Percentiles rank a stretch among this genome's conserved stretches.
Conservation (phyloP, 164 flowering plant genomes). For the Magnolia changhungtana region DNA sequence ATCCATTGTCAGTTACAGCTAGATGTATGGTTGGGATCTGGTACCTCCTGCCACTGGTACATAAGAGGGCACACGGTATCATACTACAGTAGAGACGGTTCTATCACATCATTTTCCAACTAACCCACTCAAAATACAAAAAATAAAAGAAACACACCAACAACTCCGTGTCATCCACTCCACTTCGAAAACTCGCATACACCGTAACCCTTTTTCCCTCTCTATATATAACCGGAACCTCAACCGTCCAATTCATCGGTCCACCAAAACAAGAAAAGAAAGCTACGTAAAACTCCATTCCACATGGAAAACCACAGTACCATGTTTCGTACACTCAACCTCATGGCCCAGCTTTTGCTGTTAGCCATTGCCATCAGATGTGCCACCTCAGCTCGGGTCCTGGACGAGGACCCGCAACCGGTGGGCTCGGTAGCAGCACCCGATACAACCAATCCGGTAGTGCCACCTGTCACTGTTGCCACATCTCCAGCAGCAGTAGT, state of each 20-base stretch:
- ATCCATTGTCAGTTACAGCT: too few species aligned
- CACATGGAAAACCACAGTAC: constrained; percentile 20
- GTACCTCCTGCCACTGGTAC: too few species aligned
- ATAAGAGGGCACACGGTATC: too few species aligned
- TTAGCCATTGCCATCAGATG: constrained; percentile 28
- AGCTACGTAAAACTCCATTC: neutral
- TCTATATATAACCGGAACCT: constrained; percentile 9
- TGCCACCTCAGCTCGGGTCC: constrained; percentile 26
- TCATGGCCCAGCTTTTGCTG: constrained; percentile 8
- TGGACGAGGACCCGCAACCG: too few species aligned
- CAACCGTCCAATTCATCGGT: too few species aligned
- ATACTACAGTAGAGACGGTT: too few species aligned
- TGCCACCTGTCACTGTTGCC: constrained; percentile 8
- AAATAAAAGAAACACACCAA: neutral
- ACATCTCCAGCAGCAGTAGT: constrained; percentile 25
- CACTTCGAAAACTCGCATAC: neutral
- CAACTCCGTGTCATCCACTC: constrained; percentile 10
- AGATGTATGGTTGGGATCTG: too few species aligned
- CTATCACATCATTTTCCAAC: neutral
- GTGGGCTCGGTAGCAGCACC: constrained; percentile 5
- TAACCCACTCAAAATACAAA: neutral
- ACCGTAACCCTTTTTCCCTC: neutral
- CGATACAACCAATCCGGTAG: neutral
- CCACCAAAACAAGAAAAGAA: too few species aligned
- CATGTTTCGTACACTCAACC: neutral